Base-by-base conservation (phyloP, 2,329 filamentous ascomycete species). In the Talaromyces verruculosus region DNA sequence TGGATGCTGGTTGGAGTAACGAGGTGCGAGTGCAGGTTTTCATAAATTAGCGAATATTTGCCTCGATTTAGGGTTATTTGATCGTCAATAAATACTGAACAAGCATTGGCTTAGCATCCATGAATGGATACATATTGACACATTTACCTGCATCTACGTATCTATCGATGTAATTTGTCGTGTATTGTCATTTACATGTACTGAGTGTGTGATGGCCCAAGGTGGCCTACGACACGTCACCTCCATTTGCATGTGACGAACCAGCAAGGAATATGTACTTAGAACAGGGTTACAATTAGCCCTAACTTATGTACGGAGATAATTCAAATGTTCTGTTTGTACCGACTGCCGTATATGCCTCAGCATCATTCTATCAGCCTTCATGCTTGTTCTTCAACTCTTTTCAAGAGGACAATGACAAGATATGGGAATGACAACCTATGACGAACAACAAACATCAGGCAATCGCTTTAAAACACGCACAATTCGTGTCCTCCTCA, bases 1-100 rank as follows among this genome's bases (percentile, higher is more conserved):
- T 95, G 64, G 80, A 87, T 66, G 84, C 86, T 43, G 88, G 89
- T 7, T 96, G 91, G 89, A 89, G 88, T 69, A 96, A 97, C 75
- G 91, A 96, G 76, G 84, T 93, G 43, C 83, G 86, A 67, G 80
- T 96, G 49, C 88, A 89, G 74, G 76, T 92, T 5, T 89, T 84
- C 68, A 74, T 84, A 33, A 71, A 69, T 17, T 79, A 53, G 39
- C 17, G 25, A 10, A 43, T n/a, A 55, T n/a, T 15, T 17, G 11
- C 10, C 6, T 25, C 2, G 22, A 6, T 25, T 49, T 7, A 49
- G 45, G 22, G 22, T 13, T 47, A 22, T 43, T 19, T 17, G 33
- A 35, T 11, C 10, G 33, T 11, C 33, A 35, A 35, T 35, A 35
- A 7, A 45, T 45, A 45, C 6, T 3, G n/a, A 19, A 45, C 41